Percentiles rank a stretch among this genome's conserved stretches.
Conservation (phyloP, 2,329 filamentous ascomycete species). For the Davidsoniella eucalypti region DNA sequence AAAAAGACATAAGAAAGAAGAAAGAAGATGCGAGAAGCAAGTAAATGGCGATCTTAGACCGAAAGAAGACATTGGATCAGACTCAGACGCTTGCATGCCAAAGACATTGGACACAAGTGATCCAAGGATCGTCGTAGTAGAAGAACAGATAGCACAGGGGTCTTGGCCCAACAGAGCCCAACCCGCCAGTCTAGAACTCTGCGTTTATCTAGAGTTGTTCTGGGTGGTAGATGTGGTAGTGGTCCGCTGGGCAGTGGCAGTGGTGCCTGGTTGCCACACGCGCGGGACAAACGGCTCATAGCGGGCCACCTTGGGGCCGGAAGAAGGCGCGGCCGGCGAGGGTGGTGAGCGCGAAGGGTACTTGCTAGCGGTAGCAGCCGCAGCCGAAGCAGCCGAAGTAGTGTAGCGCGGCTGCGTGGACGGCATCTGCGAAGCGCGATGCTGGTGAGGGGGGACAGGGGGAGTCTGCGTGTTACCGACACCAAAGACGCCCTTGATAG, state of each 20-base stretch:
- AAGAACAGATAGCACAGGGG: no score
- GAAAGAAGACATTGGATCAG: no score
- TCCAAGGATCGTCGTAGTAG: no score
- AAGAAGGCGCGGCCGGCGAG: neutral
- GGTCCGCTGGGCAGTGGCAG: neutral
- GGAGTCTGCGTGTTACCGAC: neutral
- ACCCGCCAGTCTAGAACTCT: no score
- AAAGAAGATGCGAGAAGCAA: neutral
- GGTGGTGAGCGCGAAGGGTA: slow-evolving; percentile 4
- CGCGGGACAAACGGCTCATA: slow-evolving; percentile 10
- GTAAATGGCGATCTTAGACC: no score
- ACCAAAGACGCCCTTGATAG: neutral
- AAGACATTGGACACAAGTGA: no score
- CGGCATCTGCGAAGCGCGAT: neutral
- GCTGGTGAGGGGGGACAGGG: neutral
- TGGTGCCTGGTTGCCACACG: slow-evolving; percentile 1
- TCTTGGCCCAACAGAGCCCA: no score
- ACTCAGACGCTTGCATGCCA: no score
- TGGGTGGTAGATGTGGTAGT: no score
- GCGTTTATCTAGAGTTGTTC: no score
- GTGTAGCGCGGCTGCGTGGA: neutral
- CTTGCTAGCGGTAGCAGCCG: neutral
- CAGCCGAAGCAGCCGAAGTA: neutral
- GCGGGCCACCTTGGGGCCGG: slow-evolving; percentile 10
- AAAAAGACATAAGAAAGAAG: neutral